Percentiles rank a stretch among this genome's conserved stretches.
phyloP scores from a whole-genome alignment of 2,329 filamentous ascomycete genomes.

The Rhynchosporium secalis region DNA sequence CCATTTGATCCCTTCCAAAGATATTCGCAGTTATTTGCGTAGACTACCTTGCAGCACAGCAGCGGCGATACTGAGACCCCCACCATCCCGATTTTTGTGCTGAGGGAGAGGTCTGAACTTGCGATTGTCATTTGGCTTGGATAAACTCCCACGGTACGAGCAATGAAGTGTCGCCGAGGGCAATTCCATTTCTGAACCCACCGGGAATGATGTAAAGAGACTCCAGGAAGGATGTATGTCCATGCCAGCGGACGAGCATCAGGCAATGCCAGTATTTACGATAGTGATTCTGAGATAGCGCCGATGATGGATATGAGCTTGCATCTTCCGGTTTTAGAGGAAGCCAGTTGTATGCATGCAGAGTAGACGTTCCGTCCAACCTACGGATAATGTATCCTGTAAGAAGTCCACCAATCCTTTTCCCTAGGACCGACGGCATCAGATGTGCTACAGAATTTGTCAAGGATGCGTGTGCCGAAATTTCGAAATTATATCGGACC shows the following conservation, averaged over 20 bases:
- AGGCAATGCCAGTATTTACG: constrained; percentile 46
- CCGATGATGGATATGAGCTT: constrained; percentile 55
- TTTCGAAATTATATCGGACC: constrained; percentile 69
- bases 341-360: background rate
- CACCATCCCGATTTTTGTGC: constrained; percentile 33
- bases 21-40: constrained; percentile 22
- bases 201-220: constrained; percentile 60
- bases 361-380: background rate
- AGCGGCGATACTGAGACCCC: constrained; percentile 28
- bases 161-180: constrained; percentile 50
- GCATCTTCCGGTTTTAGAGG: constrained; percentile 55
- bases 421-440: constrained; percentile 66
- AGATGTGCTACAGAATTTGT: constrained; percentile 61
- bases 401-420: constrained; percentile 62
- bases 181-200: constrained; percentile 52
- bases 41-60: constrained; percentile 28
- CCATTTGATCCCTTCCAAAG: constrained; percentile 20
- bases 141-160: constrained; percentile 49
- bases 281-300: constrained; percentile 48
- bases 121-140: constrained; percentile 51
- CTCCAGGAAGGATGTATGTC: constrained; percentile 55
- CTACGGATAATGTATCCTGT: constrained; percentile 48
- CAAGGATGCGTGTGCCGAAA: constrained; percentile 57
- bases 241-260: constrained; percentile 59
- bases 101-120: constrained; percentile 49